A percentile compares a stretch with the other conserved stretches of the same genome.
Evolutionary conservation across 1,284 basidiomycete species (phyloP).

Genomic region (Boletellus dicymbophilus): DNA sequence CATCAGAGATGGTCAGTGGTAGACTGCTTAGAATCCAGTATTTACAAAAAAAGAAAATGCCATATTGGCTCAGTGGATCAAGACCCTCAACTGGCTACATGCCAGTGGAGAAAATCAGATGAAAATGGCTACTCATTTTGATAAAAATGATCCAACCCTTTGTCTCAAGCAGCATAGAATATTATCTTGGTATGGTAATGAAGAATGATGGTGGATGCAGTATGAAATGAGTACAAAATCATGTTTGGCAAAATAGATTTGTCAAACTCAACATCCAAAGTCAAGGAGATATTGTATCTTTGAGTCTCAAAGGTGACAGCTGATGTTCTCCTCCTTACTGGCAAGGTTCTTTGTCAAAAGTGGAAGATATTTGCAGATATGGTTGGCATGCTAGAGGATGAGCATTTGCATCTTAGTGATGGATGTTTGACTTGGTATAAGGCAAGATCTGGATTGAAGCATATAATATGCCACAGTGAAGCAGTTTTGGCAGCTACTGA

Average conservation of each 20-base stretch:
- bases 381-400: not conserved
- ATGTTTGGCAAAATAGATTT: not conserved
- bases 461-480: slow-evolving; percentile 4
- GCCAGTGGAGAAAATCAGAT: not conserved
- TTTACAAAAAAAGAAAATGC: slow-evolving; percentile 5
- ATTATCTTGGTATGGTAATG: not conserved
- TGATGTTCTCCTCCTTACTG: not conserved
- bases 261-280: slow-evolving; percentile 8
- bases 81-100: slow-evolving; percentile 12
- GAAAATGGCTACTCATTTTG: slow-evolving; percentile 6
- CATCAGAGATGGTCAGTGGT: too few species aligned
- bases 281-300: slow-evolving; percentile 14
- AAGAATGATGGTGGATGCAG: not conserved
- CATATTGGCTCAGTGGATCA: slow-evolving; percentile 4
- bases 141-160: slow-evolving; percentile 1
- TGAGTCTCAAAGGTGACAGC: slow-evolving; percentile 15
- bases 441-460: not conserved
- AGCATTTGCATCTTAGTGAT: not conserved
- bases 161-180: slow-evolving; percentile 1
- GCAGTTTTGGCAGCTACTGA: not conserved
- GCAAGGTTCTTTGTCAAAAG: slow-evolving; percentile 6
- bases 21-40: too few species aligned
- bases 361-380: slow-evolving; percentile 11
- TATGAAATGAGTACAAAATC: not conserved
- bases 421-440: slow-evolving; percentile 5